phyloP scores from a whole-genome alignment of 805 yeast species.

The Myxozyma vanderwaltii region DNA sequence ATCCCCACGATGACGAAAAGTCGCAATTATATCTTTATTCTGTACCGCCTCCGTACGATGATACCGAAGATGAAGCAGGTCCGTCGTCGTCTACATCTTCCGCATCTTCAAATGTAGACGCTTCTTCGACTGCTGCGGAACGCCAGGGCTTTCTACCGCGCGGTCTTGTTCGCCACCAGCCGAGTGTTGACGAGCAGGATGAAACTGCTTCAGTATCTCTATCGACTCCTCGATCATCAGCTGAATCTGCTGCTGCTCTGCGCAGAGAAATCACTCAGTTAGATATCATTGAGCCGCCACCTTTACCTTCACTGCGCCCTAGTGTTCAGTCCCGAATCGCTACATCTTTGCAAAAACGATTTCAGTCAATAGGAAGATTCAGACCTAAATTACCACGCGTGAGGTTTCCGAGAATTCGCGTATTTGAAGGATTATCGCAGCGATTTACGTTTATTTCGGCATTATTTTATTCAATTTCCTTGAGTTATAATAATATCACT shows the following conservation, averaged over 20 bases:
- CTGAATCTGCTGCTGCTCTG: constrained; percentile 21
- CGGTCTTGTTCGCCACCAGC: constrained; percentile 18
- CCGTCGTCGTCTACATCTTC: constrained; percentile 16
- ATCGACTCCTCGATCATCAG: constrained; percentile 29
- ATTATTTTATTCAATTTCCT: constrained; percentile 5
- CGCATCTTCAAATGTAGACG: constrained; percentile 10
- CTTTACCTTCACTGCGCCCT: constrained; percentile 8
- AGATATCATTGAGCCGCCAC: constrained; percentile 47
- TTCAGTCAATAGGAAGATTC: neutral
- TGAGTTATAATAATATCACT: constrained; percentile 3
- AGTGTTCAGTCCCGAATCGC: constrained; percentile 27
- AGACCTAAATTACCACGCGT: constrained; percentile 4
- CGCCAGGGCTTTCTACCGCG: constrained; percentile 27
- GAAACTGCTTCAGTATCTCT: constrained; percentile 15
- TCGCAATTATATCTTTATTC: constrained; percentile 28
- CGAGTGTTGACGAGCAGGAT: neutral
- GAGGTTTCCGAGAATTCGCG: constrained; percentile 41
- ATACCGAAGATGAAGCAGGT: constrained; percentile 20
- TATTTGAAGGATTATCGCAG: constrained; percentile 6
- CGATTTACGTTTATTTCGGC: constrained; percentile 17
- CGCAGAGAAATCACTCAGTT: constrained; percentile 40
- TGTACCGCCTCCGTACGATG: constrained; percentile 34
- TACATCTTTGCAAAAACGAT: constrained; percentile 12
- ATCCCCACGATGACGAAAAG: constrained; percentile 24
- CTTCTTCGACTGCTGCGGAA: constrained; percentile 23